Base-by-base conservation (phyloP, 148 eudicot species). In the Vaccinium macrocarpon region DNA sequence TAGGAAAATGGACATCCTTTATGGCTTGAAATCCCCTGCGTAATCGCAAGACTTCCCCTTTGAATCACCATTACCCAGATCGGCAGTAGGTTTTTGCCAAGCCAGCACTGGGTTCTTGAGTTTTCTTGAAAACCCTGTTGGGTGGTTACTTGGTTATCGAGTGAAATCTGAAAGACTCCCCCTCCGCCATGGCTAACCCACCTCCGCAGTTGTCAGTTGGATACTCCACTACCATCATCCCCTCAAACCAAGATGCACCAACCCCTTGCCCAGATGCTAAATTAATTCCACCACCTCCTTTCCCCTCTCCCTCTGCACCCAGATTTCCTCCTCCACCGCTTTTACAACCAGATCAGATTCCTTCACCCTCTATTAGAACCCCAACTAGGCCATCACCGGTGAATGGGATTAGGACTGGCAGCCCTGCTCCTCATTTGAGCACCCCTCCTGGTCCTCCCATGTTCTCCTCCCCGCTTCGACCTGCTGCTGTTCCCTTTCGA, bases 391-490 rank as follows among this genome's bases (percentile, higher is more conserved):
- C 82, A 2, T 82, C 93, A 16, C 86, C 50, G 25, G 80, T 71
- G 2, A 90, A 87, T 86, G 91, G 92, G n/a, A 72, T 86, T 64
- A 90, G 90, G 59, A 76, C 80, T 29, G 86, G 83, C 21, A 88
- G 90, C 64, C 93, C 93, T 66, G 84, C 53, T 79, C 92, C 96
- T 51, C 96, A 89, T 81, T 32, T 95, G 88, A 97, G 99, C 89
- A 93, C 95, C 11, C 99, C 99, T 0, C 98, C 97, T 0, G 97
- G 99, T 0, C 98, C 98, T 6, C 99, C 99, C 0, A 91, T 91
- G 38, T 97, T 97, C 75, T 91, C 94, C 0, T 95, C 99, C 0
- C 99, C 99, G 0, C 87, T 95, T 3, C 91, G 90, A 57, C 98
- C 99, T 5, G 98, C 97, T 23, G 97, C 99, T 19, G 98, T 95